phyloP scores from a whole-genome alignment of 2,329 filamentous ascomycete genomes.

The Cryphonectria radicalis region DNA sequence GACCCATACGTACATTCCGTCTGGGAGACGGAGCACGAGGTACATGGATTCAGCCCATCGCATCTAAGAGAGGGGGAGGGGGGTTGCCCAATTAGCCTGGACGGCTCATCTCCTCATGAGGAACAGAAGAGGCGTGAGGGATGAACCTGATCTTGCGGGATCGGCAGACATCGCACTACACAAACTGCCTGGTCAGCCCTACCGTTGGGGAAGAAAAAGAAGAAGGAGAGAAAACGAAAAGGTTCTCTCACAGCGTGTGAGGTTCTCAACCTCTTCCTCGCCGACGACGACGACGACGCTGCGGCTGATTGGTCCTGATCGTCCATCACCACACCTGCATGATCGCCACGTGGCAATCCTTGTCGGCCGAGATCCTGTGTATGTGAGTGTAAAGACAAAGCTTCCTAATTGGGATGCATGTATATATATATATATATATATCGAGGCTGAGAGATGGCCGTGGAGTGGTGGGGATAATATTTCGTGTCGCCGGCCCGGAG shows the following conservation, averaged over 20 bases:
- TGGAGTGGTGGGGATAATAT: not conserved
- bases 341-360: conserved; percentile 11
- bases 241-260: conserved; percentile 45
- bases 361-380: not conserved
- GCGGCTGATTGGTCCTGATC: conserved; percentile 29
- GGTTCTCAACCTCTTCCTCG: conserved; percentile 47
- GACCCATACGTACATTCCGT: conserved; percentile 48
- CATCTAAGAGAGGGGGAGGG: conserved; percentile 41
- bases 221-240: not conserved
- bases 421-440: no score
- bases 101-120: not conserved
- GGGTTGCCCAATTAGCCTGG: conserved; percentile 20
- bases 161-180: conserved; percentile 52
- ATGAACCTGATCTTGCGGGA: conserved; percentile 51
- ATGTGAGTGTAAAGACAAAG: not conserved
- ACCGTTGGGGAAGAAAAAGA: not conserved
- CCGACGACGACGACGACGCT: conserved; percentile 35
- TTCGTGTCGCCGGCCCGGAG: not conserved
- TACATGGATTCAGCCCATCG: conserved; percentile 52
- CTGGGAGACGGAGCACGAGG: conserved; percentile 42
- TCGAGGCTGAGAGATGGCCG: not conserved
- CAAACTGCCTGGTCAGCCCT: conserved; percentile 19
- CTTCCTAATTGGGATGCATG: not conserved
- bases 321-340: conserved; percentile 30
- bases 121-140: conserved; percentile 6